Conservation (phyloP, 164 flowering plant species). For the Saururus chinensis region DNA sequence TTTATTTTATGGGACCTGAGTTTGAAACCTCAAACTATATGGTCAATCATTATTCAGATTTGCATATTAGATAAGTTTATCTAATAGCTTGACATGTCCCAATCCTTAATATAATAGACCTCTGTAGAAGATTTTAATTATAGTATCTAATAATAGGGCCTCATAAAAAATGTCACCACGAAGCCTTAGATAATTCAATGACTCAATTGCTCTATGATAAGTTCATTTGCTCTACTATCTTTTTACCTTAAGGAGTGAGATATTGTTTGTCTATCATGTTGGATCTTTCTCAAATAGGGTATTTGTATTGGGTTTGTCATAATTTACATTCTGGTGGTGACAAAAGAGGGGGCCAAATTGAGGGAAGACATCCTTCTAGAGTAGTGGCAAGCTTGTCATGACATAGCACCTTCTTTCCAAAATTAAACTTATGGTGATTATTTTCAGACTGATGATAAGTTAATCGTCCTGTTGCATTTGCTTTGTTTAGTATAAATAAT, state of each 20-base stretch:
- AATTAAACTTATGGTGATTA: too few species aligned
- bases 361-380: conserved; percentile 31
- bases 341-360: too few species aligned
- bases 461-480: conserved; percentile 5
- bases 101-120: too few species aligned
- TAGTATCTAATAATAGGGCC: too few species aligned
- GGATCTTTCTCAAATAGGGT: conserved; percentile 48
- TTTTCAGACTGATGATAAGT: conserved; percentile 8
- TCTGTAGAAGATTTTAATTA: too few species aligned
- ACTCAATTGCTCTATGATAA: not conserved
- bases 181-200: too few species aligned
- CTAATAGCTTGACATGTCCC: too few species aligned
- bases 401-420: too few species aligned
- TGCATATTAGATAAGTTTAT: too few species aligned
- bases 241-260: too few species aligned
- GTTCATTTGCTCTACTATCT: not conserved
- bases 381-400: conserved; percentile 34
- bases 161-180: too few species aligned
- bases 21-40: conserved; percentile 73
- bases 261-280: too few species aligned
- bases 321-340: conserved; percentile 41
- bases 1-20: conserved; percentile 97
- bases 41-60: conserved; percentile 63
- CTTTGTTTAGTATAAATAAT: conserved; percentile 10
- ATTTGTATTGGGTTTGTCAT: conserved; percentile 37